Base-by-base conservation (phyloP, 2,329 filamentous ascomycete genomes). In the Cladosporium phlei region DNA sequence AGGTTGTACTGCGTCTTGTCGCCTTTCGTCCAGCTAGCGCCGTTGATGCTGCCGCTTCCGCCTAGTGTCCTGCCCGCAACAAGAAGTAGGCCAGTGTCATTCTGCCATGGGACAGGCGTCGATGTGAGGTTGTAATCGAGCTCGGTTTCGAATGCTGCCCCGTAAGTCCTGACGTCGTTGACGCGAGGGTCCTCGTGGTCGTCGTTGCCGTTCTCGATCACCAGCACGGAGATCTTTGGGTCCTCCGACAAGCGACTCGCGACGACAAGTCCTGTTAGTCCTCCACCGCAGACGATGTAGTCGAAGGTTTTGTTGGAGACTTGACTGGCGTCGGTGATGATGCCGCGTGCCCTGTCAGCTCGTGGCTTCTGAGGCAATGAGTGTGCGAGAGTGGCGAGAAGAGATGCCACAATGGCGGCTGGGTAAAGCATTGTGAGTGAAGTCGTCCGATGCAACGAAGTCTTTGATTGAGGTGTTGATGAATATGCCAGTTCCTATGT, bases 1-100 rank as follows among this genome's bases (percentile, higher is more conserved):
- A 61, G 44, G 42, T 61, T 52, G 28, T 59, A 61, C 42, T 59
- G 58, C 8, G 56, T 55, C 25, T 46, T 49, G 21, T 56, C 43
- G 8, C 57, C 58, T 30, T 61, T 61, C n/a, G 58, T 59, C 57
- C 57, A 59, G 22, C 49, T 53, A 10, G 57, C 57, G 11, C 58
- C 57, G 28, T 59, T 61, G 16, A 61, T 47, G 24, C 52, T 55
- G 32, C 51, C 56, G 34, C 51, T 57, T 1, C 58, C 58, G 24
- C 57, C 57, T 6, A 59, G 55, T 7, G 51, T 59, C 42, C 53
- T 58, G 33, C 58, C 58, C 3, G 57, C 56, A 16, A 55, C 55
- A 10, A 61, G 47, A 6, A 49, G 53, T 5, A 58, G 51, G 20
- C 29, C 30, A 1, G 43, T 40, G 33, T 47, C 38, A 33, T 58